phyloP scores from a whole-genome alignment of 768 basidiomycete species.

The Filobasidium floriforme region DNA sequence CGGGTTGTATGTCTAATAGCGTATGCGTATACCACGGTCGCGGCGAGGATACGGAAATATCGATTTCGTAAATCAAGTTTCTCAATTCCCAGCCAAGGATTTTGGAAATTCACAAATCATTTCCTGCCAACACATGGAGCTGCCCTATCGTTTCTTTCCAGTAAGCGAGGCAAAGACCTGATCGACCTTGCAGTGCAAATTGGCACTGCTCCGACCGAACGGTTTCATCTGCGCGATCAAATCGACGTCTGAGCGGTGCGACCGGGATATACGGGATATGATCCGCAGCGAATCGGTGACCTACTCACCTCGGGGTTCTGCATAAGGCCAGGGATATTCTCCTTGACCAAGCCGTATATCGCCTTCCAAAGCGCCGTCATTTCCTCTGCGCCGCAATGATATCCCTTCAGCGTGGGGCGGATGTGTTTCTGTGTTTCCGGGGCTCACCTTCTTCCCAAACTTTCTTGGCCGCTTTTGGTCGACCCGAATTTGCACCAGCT shows the following conservation, averaged over 20 bases:
- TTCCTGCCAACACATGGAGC: no score
- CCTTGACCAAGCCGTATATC: neutral
- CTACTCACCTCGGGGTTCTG: neutral
- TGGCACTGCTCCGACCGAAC: neutral
- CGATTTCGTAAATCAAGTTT: no score
- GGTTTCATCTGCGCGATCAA: neutral
- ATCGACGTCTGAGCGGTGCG: no score
- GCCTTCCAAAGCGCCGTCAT: neutral
- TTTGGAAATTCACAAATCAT: no score
- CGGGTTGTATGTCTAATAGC: neutral
- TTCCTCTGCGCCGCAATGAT: neutral
- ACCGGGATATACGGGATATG: no score
- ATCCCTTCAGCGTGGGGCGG: no score
- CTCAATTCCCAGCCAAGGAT: no score
- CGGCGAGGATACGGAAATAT: no score
- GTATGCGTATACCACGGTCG: neutral
- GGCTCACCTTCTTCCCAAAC: no score
- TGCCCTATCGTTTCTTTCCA: neutral
- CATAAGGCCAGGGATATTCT: neutral
- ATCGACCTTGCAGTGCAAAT: slow-evolving; percentile 1
- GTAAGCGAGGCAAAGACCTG: neutral
- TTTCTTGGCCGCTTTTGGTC: no score
- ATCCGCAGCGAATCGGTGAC: neutral
- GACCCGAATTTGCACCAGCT: no score
- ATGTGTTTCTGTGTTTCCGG: no score